Evolutionary conservation across 768 basidiomycete genomes (phyloP).

Genomic region (Suillus spraguei): DNA sequence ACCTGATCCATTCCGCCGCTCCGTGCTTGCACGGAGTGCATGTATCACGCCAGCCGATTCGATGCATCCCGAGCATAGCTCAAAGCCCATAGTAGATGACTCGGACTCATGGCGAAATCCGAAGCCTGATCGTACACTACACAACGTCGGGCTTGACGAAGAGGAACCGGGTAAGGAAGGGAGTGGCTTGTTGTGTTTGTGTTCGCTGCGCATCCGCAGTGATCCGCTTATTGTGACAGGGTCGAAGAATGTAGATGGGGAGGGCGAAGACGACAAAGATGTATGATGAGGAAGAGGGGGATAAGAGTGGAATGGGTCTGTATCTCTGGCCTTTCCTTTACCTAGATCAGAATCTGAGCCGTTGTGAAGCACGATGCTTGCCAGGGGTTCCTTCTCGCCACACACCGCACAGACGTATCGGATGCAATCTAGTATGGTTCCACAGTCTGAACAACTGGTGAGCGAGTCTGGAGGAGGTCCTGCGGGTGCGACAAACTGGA

Average conservation of each 20-base stretch:
- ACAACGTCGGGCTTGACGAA: constrained; percentile 24
- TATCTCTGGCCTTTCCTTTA: constrained; percentile 52
- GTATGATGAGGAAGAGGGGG: constrained; percentile 39
- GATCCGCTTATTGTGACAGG: constrained; percentile 19
- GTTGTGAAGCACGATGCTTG: constrained; percentile 16
- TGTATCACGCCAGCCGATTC: constrained; percentile 79
- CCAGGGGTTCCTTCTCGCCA: constrained; percentile 67
- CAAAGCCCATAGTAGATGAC: constrained; percentile 56
- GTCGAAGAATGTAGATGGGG: constrained; percentile 22
- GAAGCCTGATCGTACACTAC: constrained; percentile 11
- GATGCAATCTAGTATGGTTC: constrained; percentile 71
- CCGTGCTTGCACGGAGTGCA: constrained; percentile 59
- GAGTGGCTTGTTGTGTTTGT: constrained; percentile 43
- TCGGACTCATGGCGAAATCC: constrained; percentile 8
- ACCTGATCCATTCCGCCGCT: constrained; percentile 21
- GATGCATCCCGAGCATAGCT: constrained; percentile 83
- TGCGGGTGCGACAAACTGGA: constrained; percentile 50
- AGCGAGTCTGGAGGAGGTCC: constrained; percentile 61
- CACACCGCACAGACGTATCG: constrained; percentile 91
- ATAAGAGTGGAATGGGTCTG: constrained; percentile 26
- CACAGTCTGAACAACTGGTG: constrained; percentile 86
- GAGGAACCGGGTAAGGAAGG: constrained; percentile 41
- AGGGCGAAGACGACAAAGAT: constrained; percentile 25
- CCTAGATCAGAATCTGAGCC: constrained; percentile 21
- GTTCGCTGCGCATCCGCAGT: constrained; percentile 18